These are phyloP conservation scores for Claviceps purpurea DNA, from an alignment of 2,329 filamentous ascomycete species.

Conservation along the genomic window DNA sequence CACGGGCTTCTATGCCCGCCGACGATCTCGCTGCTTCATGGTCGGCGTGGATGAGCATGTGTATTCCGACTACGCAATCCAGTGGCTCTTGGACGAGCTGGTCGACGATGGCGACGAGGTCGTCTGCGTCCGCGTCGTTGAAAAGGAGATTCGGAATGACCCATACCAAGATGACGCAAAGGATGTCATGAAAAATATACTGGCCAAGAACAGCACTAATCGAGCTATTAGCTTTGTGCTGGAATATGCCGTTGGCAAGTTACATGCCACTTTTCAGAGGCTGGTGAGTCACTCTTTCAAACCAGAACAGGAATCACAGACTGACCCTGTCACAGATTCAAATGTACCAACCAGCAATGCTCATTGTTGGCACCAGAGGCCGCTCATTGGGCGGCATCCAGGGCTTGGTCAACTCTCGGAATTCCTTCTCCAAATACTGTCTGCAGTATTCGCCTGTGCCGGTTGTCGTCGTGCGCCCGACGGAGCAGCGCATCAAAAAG, in stretches of 20 bases:
- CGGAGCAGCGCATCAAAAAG: conserved; percentile 78
- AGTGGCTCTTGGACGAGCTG: conserved; percentile 84
- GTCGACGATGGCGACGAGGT: conserved; percentile 91
- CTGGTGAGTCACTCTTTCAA: conserved; percentile 46
- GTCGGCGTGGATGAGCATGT: conserved; percentile 84
- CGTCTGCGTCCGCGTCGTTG: conserved; percentile 76
- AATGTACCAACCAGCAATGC: conserved; percentile 80
- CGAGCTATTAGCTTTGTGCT: conserved; percentile 75
- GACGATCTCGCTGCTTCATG: conserved; percentile 76
- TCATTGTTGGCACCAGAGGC: conserved; percentile 81
- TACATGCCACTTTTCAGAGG: conserved; percentile 80
- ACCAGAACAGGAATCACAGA: too few species aligned
- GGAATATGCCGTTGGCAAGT: conserved; percentile 79
- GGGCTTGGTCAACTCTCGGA: conserved; percentile 61
- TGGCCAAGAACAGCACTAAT: conserved; percentile 64
- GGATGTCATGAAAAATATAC: conserved; percentile 59
- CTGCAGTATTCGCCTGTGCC: conserved; percentile 87
- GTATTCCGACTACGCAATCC: conserved; percentile 82
- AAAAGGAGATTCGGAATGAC: conserved; percentile 64
- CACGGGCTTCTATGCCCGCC: conserved; percentile 68
- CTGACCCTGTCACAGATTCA: conserved; percentile 48
- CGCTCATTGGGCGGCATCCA: conserved; percentile 76
- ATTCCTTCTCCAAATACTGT: conserved; percentile 88
- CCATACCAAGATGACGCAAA: conserved; percentile 67
- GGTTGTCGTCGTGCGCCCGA: conserved; percentile 81